Percentiles rank a stretch among this genome's conserved stretches.
phyloP scores from a whole-genome alignment of 148 eudicot genomes.

The Fagopyrum tataricum region DNA sequence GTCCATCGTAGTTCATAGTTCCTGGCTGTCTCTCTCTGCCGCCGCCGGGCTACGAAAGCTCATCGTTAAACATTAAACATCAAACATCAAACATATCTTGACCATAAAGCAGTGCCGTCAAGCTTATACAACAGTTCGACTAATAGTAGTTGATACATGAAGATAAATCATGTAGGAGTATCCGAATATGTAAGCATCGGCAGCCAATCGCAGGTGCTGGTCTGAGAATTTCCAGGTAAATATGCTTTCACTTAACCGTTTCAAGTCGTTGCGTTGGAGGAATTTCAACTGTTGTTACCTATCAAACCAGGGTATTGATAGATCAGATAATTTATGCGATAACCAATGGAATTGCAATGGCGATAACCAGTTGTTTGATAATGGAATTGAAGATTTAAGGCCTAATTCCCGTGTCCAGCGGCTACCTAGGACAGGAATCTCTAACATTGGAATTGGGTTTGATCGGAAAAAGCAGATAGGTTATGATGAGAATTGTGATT shows the following conservation, averaged over 20 bases:
- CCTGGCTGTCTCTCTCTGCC: too few relatives aligned
- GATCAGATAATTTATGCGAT: background rate
- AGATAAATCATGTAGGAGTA: background rate
- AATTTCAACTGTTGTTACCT: background rate
- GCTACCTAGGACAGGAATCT: conserved; percentile 14
- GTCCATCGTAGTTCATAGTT: too few relatives aligned
- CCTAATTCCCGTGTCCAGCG: background rate
- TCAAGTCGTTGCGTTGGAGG: background rate
- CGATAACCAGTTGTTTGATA: background rate
- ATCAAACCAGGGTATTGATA: background rate
- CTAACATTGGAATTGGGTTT: conserved; percentile 12
- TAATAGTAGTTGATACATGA: background rate
- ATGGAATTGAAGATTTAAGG: conserved; percentile 8
- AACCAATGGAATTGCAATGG: conserved; percentile 6
- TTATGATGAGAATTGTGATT: conserved; percentile 12
- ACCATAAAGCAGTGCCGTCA: background rate
- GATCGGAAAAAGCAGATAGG: conserved; percentile 14
- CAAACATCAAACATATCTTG: background rate
- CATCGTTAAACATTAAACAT: too few relatives aligned
- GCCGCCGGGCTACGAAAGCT: too few relatives aligned
- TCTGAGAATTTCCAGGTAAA: conserved; percentile 3
- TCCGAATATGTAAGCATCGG: background rate
- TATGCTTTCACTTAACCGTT: conserved; percentile 6
- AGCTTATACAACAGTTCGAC: background rate
- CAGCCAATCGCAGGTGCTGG: background rate